Conservation (phyloP, 2,329 filamentous ascomycete genomes). For the Xylariaceae sp. region DNA sequence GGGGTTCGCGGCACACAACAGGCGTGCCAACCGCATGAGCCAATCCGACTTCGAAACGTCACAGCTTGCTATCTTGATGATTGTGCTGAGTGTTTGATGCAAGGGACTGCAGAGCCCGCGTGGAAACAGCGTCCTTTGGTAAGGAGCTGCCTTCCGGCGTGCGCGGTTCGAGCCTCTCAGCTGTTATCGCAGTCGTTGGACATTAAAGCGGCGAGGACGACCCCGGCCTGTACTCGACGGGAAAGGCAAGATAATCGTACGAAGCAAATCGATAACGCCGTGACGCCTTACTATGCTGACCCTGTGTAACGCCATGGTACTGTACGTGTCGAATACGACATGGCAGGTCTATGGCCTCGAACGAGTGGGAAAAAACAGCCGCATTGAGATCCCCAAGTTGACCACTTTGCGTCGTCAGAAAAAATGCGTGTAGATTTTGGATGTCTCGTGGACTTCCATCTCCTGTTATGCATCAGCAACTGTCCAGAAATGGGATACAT, state of each 20-base stretch:
- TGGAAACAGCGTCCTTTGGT: too few species aligned
- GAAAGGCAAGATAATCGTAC: conserved; percentile 18
- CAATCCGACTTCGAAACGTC: too few species aligned
- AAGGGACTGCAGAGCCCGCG: too few species aligned
- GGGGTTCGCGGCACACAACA: too few species aligned
- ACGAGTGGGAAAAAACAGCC: conserved; percentile 25
- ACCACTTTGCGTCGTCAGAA: conserved; percentile 63
- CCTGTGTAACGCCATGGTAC: conserved; percentile 42
- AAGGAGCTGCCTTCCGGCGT: too few species aligned
- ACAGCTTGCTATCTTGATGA: too few species aligned
- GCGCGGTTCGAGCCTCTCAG: conserved; percentile 4
- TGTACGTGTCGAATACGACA: conserved; percentile 46
- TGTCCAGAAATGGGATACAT: neutral
- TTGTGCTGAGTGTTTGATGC: too few species aligned
- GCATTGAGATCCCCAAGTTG: too few species aligned
- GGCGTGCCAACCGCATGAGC: too few species aligned
- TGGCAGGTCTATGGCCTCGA: conserved; percentile 25
- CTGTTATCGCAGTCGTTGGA: neutral
- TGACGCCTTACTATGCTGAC: conserved; percentile 53
- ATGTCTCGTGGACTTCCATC: conserved; percentile 99
- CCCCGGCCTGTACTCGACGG: conserved; percentile 9
- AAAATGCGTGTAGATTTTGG: conserved; percentile 99
- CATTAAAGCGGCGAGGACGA: conserved; percentile 18
- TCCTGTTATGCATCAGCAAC: conserved; percentile 56
- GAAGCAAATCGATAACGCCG: conserved; percentile 37